Evolutionary conservation across 75 land plant genomes (phyloP).

Genomic region (Adiantum capillusveneris): DNA sequence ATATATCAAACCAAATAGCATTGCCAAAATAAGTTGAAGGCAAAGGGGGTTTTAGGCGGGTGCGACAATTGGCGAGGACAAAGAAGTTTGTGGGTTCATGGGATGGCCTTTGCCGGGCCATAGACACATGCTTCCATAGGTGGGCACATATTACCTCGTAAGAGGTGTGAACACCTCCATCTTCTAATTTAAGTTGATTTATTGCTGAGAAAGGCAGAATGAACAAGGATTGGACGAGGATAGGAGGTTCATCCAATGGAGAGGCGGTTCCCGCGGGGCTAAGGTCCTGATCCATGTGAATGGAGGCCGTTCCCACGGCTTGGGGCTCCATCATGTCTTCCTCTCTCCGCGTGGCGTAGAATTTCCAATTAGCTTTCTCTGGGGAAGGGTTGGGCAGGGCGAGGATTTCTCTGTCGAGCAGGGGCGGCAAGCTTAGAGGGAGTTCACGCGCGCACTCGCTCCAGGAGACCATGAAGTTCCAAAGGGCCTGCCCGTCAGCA

Average conservation of each 20-base stretch:
- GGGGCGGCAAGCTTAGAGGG: neutral
- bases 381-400: conserved; percentile 1
- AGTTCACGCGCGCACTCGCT: conserved; percentile 20
- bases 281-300: no score
- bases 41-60: conserved; percentile 35
- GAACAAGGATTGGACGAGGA: neutral
- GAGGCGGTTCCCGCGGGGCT: neutral
- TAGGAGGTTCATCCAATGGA: neutral
- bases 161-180: conserved; percentile 25
- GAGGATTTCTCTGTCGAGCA: neutral
- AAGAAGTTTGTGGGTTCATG: conserved; percentile 31
- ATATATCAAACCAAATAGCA: conserved; percentile 21
- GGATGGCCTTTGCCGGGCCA: conserved; percentile 31
- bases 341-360: neutral
- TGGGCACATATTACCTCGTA: conserved; percentile 56
- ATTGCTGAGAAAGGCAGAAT: neutral
- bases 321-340: neutral
- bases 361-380: neutral
- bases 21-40: conserved; percentile 54
- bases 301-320: neutral
- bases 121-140: conserved; percentile 49
- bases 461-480: conserved; percentile 65
- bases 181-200: neutral
- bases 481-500: conserved; percentile 48
- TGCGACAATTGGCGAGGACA: conserved; percentile 61